These are phyloP conservation scores for Aureobasidium vineae DNA, from an alignment of 2,329 filamentous ascomycete genomes.

Conservation along the genomic window DNA sequence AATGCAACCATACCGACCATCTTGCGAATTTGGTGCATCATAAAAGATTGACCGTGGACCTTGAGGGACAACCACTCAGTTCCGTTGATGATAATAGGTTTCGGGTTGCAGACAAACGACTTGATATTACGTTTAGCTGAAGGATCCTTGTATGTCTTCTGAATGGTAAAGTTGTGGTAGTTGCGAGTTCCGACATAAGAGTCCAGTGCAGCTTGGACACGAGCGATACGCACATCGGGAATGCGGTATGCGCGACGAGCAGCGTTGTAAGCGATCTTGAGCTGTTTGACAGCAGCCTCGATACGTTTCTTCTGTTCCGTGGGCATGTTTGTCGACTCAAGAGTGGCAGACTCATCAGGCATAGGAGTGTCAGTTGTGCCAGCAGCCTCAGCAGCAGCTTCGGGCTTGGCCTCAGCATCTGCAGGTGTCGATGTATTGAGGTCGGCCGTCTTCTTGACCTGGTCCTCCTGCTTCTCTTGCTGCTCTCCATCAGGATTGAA, in stretches of 20 bases:
- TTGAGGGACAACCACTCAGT: constrained; percentile 96
- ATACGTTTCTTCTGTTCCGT: constrained; percentile 35
- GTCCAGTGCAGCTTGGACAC: constrained; percentile 71
- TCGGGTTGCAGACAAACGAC: constrained; percentile 74
- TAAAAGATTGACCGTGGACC: constrained; percentile 97
- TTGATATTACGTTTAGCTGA: constrained; percentile 90
- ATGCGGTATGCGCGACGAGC: constrained; percentile 87
- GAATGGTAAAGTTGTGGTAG: constrained; percentile 97
- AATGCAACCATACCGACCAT: constrained; percentile 95
- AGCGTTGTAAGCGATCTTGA: constrained; percentile 77
- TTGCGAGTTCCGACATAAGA: constrained; percentile 81
- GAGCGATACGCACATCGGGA: constrained; percentile 65
- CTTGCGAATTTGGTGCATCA: constrained; percentile 99
- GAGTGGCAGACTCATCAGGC: constrained; percentile 21
- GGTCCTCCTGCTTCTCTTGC: constrained; percentile 25
- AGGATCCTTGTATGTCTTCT: constrained; percentile 76
- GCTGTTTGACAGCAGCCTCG: constrained; percentile 48
- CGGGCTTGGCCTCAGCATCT: constrained; percentile 18
- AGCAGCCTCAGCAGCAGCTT: constrained; percentile 26
- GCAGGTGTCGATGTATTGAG: constrained; percentile 15
- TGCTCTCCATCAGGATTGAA: constrained; percentile 34
- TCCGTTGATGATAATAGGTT: constrained; percentile 52
- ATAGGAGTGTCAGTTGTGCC: constrained; percentile 19
- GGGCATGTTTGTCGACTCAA: constrained; percentile 7
- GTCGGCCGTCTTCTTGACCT: constrained; percentile 31